A percentile compares a stretch with the other conserved stretches of the same genome.
Conservation (phyloP, 768 basidiomycete species). For the Rubroboletus satanas region DNA sequence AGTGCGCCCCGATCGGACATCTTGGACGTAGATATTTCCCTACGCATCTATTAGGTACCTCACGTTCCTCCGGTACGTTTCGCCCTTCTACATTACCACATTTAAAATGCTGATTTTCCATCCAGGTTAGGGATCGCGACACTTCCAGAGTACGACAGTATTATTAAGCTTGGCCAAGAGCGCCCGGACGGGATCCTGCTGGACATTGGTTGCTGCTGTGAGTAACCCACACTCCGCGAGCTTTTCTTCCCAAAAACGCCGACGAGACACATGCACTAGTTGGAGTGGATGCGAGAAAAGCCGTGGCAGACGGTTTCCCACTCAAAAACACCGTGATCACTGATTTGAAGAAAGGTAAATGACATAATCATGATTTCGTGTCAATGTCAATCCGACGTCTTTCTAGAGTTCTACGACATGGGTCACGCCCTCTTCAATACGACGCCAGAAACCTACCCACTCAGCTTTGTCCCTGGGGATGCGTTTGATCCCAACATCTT, state of each 20-base stretch:
- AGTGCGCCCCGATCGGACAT: background rate
- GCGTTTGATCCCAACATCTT: constrained; percentile 46
- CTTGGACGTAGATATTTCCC: constrained; percentile 21
- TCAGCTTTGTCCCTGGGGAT: constrained; percentile 53
- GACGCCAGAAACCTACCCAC: constrained; percentile 48
- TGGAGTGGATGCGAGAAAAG: constrained; percentile 38
- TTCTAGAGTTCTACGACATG: constrained; percentile 50
- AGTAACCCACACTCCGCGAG: background rate
- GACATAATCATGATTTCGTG: background rate
- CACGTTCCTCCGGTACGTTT: constrained; percentile 21
- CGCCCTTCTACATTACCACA: background rate
- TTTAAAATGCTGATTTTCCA: background rate
- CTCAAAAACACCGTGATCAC: constrained; percentile 35
- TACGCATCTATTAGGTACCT: constrained; percentile 28
- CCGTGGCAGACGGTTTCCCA: constrained; percentile 42
- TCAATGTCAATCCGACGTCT: background rate
- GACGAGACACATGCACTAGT: constrained; percentile 8
- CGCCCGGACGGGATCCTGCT: constrained; percentile 37
- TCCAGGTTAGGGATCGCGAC: constrained; percentile 12
- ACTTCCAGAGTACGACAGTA: constrained; percentile 17
- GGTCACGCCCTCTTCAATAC: constrained; percentile 61
- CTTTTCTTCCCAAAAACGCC: background rate
- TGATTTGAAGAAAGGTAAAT: constrained; percentile 38
- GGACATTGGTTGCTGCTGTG: constrained; percentile 47
- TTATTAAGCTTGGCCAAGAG: constrained; percentile 37